These are phyloP conservation scores for Opeltia flavorubescens DNA, from an alignment of 495 filamentous ascomycete genomes.

Conservation along the genomic window DNA sequence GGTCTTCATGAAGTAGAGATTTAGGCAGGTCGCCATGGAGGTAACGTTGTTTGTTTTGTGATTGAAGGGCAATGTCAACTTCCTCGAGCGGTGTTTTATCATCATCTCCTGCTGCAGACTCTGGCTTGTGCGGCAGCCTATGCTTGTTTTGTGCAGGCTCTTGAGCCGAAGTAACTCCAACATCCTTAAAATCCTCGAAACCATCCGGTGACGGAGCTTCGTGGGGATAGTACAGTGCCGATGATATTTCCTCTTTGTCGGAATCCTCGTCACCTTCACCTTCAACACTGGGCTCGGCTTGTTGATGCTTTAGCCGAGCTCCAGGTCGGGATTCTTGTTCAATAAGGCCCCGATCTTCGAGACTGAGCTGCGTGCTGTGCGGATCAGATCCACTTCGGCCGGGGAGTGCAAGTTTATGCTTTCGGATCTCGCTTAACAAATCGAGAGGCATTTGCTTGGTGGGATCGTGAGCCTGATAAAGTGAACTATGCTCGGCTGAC, in stretches of 20 bases:
- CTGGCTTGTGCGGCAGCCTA: slow-evolving; percentile 14
- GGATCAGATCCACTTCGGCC: neutral
- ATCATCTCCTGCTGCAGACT: slow-evolving; percentile 18
- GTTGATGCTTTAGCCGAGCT: slow-evolving; percentile 7
- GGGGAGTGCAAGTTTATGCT: neutral
- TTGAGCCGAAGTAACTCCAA: slow-evolving; percentile 21
- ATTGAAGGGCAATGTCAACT: slow-evolving; percentile 49
- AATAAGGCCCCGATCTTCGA: neutral
- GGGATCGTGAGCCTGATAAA: too few relatives aligned
- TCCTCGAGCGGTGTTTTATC: slow-evolving; percentile 24
- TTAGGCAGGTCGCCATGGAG: slow-evolving; percentile 44
- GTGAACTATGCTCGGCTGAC: too few relatives aligned
- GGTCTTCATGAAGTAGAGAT: slow-evolving; percentile 21
- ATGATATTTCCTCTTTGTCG: slow-evolving; percentile 86
- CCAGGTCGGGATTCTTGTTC: slow-evolving; percentile 1
- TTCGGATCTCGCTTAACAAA: neutral
- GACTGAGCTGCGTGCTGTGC: neutral
- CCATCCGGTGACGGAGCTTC: slow-evolving; percentile 42
- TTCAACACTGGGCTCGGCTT: slow-evolving; percentile 16
- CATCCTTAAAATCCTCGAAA: slow-evolving; percentile 25
- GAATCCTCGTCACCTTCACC: slow-evolving; percentile 67
- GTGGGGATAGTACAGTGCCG: slow-evolving; percentile 87
- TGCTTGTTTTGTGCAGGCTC: slow-evolving; percentile 22
- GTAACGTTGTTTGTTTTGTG: slow-evolving; percentile 44
- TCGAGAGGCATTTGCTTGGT: too few relatives aligned